Evolutionary conservation across 768 basidiomycete species (phyloP).

Genomic region (Psilocybe subaeruginosa): DNA sequence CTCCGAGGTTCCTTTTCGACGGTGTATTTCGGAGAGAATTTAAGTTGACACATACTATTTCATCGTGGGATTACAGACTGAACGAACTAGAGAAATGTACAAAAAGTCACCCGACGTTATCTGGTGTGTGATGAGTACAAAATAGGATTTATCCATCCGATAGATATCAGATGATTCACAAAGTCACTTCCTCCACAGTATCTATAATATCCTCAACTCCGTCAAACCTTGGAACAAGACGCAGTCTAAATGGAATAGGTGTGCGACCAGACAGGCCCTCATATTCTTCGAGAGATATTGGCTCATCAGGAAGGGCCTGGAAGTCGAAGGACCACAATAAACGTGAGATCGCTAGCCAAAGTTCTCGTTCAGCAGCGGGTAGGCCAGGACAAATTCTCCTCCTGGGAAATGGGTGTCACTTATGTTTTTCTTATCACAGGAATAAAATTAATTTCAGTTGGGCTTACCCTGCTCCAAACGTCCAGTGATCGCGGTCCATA

Average conservation of each 20-base stretch:
- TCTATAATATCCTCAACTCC: not conserved
- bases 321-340: slow-evolving; percentile 51
- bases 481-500: slow-evolving; percentile 33
- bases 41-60: too few relatives aligned
- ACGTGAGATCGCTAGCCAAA: slow-evolving; percentile 46
- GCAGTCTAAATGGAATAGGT: not conserved
- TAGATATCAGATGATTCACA: not conserved
- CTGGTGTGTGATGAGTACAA: too few relatives aligned
- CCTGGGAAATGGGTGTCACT: slow-evolving; percentile 11
- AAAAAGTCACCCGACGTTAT: too few relatives aligned
- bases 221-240: not conserved
- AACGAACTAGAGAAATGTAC: too few relatives aligned
- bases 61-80: too few relatives aligned
- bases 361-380: slow-evolving; percentile 45
- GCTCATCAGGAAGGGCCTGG: slow-evolving; percentile 34
- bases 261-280: too few relatives aligned
- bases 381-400: slow-evolving; percentile 47
- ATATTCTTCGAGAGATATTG: too few relatives aligned
- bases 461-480: slow-evolving; percentile 42
- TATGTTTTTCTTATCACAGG: too few relatives aligned
- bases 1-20: too few relatives aligned
- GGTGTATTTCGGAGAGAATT: too few relatives aligned
- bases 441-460: not conserved
- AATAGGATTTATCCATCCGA: too few relatives aligned
- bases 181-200: not conserved